Conservation (phyloP, 2,329 filamentous ascomycete genomes). For the Neurospora sp. region DNA sequence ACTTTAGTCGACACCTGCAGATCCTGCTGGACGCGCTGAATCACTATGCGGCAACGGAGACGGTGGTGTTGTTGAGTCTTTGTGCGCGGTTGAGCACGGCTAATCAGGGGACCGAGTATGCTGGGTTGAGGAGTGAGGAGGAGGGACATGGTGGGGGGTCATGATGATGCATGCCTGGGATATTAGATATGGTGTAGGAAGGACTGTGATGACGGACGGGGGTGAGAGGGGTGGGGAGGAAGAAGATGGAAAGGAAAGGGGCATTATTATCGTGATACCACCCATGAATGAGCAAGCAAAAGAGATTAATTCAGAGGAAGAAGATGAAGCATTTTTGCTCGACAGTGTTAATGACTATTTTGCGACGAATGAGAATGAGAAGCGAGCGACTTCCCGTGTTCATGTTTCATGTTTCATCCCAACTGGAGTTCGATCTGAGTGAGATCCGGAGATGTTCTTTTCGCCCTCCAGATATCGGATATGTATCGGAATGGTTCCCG, state of each 20-base stretch:
- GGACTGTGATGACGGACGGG: neutral
- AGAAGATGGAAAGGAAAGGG: neutral
- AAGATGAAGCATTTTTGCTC: neutral
- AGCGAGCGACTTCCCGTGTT: neutral
- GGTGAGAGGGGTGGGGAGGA: neutral
- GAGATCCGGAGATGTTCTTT: neutral
- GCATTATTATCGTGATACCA: neutral
- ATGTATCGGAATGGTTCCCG: neutral
- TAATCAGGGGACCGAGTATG: constrained; percentile 63
- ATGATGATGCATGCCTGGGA: neutral
- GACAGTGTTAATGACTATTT: neutral
- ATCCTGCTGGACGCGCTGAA: constrained; percentile 92
- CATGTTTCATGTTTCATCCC: neutral
- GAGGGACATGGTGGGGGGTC: constrained; percentile 24
- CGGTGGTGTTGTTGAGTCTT: constrained; percentile 81
- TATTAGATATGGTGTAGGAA: neutral
- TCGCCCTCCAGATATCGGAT: neutral
- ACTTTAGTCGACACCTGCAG: constrained; percentile 85
- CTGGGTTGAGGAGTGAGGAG: constrained; percentile 50
- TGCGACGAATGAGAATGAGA: neutral
- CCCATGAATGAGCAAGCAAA: neutral
- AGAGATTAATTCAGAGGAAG: neutral
- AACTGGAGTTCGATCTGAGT: neutral
- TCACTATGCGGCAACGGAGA: constrained; percentile 95
- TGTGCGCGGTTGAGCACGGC: constrained; percentile 76